These are phyloP conservation scores for Phoenix dactylifera DNA, from an alignment of 176 grass and related monocot species.

Conservation along the genomic window DNA sequence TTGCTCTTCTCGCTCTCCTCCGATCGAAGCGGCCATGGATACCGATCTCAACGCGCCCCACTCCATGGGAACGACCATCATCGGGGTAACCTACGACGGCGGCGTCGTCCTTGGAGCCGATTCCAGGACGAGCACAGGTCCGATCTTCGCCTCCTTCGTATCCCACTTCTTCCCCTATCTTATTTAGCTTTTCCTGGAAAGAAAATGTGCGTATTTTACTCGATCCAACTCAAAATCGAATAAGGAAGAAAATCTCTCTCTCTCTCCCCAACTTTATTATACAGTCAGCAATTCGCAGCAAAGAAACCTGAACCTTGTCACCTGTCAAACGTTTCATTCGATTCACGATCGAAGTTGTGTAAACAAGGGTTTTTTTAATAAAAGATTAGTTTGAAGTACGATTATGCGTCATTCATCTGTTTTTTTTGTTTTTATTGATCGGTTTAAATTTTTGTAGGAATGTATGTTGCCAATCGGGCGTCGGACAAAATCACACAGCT, in stretches of 20 bases:
- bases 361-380: no score
- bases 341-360: no score
- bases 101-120: conserved; percentile 80
- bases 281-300: no score
- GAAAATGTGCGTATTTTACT: background rate
- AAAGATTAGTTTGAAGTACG: background rate
- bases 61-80: conserved; percentile 78
- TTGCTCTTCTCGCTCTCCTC: no score
- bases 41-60: conserved; percentile 26
- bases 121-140: conserved; percentile 91
- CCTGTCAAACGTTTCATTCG: no score
- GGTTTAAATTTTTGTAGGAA: conserved; percentile 34
- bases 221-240: background rate
- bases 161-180: background rate
- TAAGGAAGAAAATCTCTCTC: no score
- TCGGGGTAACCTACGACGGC: conserved; percentile 76
- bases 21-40: conserved; percentile 20
- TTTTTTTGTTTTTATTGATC: background rate
- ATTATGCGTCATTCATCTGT: background rate
- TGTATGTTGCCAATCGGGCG: conserved; percentile 82
- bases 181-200: background rate
- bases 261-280: no score
- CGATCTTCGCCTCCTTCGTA: no score
- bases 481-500: conserved; percentile 82
- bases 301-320: no score